phyloP scores from a whole-genome alignment of 371 early-diverging fungal species.

The Rozella allomycis region DNA sequence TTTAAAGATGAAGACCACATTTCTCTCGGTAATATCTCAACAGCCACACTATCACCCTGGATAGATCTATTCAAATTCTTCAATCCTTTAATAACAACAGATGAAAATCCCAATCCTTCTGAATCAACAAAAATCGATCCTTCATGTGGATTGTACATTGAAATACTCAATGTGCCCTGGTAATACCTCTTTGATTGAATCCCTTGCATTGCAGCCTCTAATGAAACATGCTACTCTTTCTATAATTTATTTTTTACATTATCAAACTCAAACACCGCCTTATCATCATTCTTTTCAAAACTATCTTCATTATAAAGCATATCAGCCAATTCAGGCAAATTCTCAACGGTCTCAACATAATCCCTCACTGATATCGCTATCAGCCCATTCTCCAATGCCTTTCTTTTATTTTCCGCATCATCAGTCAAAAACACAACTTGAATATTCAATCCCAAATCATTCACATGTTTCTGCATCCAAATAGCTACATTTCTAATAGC shows the following conservation, averaged over 20 bases:
- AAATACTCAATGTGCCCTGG: conserved; percentile 62
- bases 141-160: conserved; percentile 38
- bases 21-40: conserved; percentile 51
- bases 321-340: conserved; percentile 56
- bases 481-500: conserved; percentile 61
- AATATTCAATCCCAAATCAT: conserved; percentile 10
- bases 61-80: conserved; percentile 66
- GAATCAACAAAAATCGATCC: conserved; percentile 52
- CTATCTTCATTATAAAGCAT: conserved; percentile 48
- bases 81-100: conserved; percentile 44
- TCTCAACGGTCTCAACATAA: conserved; percentile 20
- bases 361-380: conserved; percentile 27
- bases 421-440: conserved; percentile 57
- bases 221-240: not conserved
- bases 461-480: conserved; percentile 63
- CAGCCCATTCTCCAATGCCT: conserved; percentile 40
- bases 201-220: too few species aligned
- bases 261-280: conserved; percentile 18
- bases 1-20: conserved; percentile 59
- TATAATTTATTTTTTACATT: not conserved
- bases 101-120: conserved; percentile 28
- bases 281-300: conserved; percentile 15
- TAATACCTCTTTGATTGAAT: too few species aligned
- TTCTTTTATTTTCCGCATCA: conserved; percentile 57
- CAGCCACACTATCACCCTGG: conserved; percentile 73